Base-by-base conservation (phyloP, 1,284 basidiomycete species). In the Rhizoctonia solani region DNA sequence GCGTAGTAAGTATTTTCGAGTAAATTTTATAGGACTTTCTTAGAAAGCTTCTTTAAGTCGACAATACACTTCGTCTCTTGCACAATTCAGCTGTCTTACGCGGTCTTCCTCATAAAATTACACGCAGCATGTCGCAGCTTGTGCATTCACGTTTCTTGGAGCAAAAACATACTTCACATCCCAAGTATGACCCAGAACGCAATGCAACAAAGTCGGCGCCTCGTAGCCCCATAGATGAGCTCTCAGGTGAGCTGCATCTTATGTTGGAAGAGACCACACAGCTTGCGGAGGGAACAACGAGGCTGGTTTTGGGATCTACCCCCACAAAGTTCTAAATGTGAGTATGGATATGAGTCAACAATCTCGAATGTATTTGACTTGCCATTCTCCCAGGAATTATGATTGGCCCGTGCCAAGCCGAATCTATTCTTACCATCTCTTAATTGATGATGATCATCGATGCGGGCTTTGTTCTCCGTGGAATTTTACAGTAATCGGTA, bases 201-300 rank as follows among this genome's bases (percentile, higher is more conserved):
- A 29, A 30, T 34, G 39, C 49, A 23, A 54, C 27, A 11, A 52
- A 54, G 27, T 19, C 39, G 21, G 16, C 61, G 16, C 23, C 50
- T 2, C 25, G 25, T 4, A 34, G 19, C 30, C 50, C 34, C 9
- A 54, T 39, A 25, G 39, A 14, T 11, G 39, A 37, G 9, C 50
- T 65, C 21, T n/a, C 61, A 16, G 41, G 13, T 4, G 19, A 37
- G 27, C 19, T 65, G 13, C 49, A 65, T 44, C 49, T 34, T 19
- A 42, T 27, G 27, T 42, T 65, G 50, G 39, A 41, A 41, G 61
- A 65, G n/a, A 65, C 39, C 29, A 50, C 52, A 14, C 34, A 19
- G 27, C 61, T 65, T 9, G 61, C 61, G 44, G 61, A 65, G 39
- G 61, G 61, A 4, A 65, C 50, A 6, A 50, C 50, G n/a, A 27